Conservation (phyloP, 1,284 basidiomycete genomes). For the Abortiporus biennis region DNA sequence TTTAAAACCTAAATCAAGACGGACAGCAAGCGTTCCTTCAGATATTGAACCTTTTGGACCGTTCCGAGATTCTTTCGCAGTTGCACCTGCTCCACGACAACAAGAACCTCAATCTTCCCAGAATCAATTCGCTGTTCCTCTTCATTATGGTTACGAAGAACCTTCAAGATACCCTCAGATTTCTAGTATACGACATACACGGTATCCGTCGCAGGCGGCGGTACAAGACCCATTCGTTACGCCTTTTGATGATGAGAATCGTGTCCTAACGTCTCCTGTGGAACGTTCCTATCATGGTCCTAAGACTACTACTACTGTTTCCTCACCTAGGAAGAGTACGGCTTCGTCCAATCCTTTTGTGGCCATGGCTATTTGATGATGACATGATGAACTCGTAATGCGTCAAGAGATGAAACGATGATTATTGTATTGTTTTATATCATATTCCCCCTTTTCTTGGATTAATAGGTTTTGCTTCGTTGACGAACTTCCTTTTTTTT, state of each 20-base stretch:
- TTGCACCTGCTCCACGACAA: constrained; percentile 8
- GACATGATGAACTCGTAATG: too few relatives aligned
- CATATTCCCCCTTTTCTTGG: too few relatives aligned
- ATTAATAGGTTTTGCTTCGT: too few relatives aligned
- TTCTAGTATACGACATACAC: constrained; percentile 5
- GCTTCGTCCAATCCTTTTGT: too few relatives aligned
- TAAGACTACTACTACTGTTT: too few relatives aligned
- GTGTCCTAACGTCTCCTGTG: too few relatives aligned
- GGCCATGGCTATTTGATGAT: too few relatives aligned
- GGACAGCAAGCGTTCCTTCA: constrained; percentile 25
- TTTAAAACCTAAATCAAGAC: constrained; percentile 22
- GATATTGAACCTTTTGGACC: constrained; percentile 13
- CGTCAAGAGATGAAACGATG: too few relatives aligned
- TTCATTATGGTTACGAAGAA: constrained; percentile 46
- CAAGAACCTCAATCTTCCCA: constrained; percentile 14
- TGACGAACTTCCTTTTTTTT: too few relatives aligned
- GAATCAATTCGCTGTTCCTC: constrained; percentile 40
- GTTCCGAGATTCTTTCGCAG: constrained; percentile 13
- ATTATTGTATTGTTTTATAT: too few relatives aligned
- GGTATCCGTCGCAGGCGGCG: constrained; percentile 15
- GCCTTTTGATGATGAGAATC: constrained; percentile 67
- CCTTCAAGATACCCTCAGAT: background rate
- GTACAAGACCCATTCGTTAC: constrained; percentile 61
- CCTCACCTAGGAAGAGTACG: too few relatives aligned
- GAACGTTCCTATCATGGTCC: too few relatives aligned